Evolutionary conservation across 169 alveolate species (phyloP).

Genomic region (Prorocentrum cordatum): DNA sequence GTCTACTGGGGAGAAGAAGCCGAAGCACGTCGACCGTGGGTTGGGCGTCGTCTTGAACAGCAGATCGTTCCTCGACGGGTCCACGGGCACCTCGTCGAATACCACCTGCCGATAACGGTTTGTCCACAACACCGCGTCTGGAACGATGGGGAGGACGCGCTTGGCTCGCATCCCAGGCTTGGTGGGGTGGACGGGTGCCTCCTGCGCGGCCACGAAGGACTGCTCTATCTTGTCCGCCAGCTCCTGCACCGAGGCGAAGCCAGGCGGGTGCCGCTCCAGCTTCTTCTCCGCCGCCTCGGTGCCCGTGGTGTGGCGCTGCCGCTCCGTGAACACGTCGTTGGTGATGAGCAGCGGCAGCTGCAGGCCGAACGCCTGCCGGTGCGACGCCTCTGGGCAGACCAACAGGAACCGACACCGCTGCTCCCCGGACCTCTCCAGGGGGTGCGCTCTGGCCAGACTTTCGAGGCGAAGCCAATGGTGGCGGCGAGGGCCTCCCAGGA

Average conservation of each 20-base stretch:
- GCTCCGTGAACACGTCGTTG: background rate
- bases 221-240: background rate
- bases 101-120: background rate
- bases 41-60: background rate
- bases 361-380: background rate
- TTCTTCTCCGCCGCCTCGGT: background rate
- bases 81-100: background rate
- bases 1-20: background rate
- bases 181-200: background rate
- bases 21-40: background rate
- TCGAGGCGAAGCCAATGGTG: too few species aligned
- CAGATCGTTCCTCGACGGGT: background rate
- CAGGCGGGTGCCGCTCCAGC: background rate
- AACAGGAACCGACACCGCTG: too few species aligned
- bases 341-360: background rate
- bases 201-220: background rate
- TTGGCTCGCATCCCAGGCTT: background rate
- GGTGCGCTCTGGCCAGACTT: too few species aligned
- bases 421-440: too few species aligned
- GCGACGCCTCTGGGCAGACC: background rate
- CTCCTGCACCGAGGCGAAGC: background rate
- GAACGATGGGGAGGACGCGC: background rate
- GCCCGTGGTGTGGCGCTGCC: background rate
- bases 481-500: too few species aligned
- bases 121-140: background rate